Base-by-base conservation (phyloP, 2,329 filamentous ascomycete genomes). In the Epichloe typhina region DNA sequence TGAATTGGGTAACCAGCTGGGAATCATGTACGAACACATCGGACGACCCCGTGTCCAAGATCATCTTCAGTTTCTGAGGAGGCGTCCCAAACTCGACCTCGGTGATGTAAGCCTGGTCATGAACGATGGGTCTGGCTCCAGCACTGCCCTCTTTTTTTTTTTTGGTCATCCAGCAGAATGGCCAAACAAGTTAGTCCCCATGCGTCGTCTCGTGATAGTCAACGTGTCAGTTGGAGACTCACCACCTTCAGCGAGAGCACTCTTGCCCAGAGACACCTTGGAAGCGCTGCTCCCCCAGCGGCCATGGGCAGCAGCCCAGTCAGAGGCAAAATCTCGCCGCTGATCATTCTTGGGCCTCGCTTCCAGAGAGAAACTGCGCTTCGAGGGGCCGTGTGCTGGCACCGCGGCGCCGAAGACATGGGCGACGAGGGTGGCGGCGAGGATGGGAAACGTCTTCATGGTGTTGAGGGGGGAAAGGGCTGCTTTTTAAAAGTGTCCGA, bases 11-110 rank as follows among this genome's bases (percentile, higher is more conserved):
- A 2, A 35, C 8, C 21, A n/a, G 26, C 21, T 26, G 11, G 19
- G 15, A 17, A 39, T 13, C 15, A 15, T 19, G 9, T 45, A 80
- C 84, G 77, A 76, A 93, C 83, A 76, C 64, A 52, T 79, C 76
- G 9, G 72, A 67, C 7, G 76, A 79, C 11, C 75, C 76, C 2
- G 74, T 78, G 55, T 78, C 75, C 23, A 78, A 56, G n/a, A 74
- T 69, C 41, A 78, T 59, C 45, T 69, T 70, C 41, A 77, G 50
- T 5, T 59, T 63, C 54, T 78, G 74, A 1, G 71, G 66, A 0
- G 75, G 75, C 13, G 64, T 72, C 9, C 75, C 75, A 45, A 78
- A 59, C 46, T 68, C 59, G 26, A 74, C 57, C 31, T 74, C 67
- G 33, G 69, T 65, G 26, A 73, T 60, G 61, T 67, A 75, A 49